phyloP scores from a whole-genome alignment of 192 early-diverging fungal species.

The Dissophora ornata region DNA sequence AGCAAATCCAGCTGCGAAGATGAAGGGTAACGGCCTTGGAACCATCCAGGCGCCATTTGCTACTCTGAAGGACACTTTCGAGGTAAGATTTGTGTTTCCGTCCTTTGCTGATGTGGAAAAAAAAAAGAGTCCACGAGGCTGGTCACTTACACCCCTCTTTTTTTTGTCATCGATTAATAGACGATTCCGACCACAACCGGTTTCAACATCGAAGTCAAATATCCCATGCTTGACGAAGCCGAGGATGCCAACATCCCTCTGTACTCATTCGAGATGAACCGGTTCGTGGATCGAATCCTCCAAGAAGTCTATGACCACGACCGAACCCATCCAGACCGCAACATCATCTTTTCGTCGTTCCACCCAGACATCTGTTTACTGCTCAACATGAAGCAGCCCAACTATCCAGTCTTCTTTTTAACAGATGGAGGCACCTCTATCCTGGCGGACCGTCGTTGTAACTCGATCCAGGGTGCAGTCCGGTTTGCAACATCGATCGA shows the following conservation, averaged over 20 bases:
- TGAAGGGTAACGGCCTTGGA: conserved; percentile 81
- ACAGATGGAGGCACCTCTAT: conserved; percentile 82
- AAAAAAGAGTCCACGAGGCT: too few species aligned
- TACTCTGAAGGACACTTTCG: conserved; percentile 83
- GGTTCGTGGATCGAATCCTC: conserved; percentile 88
- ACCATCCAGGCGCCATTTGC: conserved; percentile 91
- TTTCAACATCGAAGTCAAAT: conserved; percentile 97
- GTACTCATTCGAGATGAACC: conserved; percentile 81
- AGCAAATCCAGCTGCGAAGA: conserved; percentile 51
- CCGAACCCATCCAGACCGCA: conserved; percentile 60
- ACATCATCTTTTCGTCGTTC: conserved; percentile 93
- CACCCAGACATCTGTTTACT: conserved; percentile 89
- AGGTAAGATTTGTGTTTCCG: conserved; percentile 55
- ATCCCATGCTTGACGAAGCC: conserved; percentile 92
- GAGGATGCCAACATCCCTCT: conserved; percentile 75
- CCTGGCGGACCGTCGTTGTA: conserved; percentile 84
- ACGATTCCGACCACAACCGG: conserved; percentile 79
- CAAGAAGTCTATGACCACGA: conserved; percentile 76
- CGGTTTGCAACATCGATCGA: conserved; percentile 78
- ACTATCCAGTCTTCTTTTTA: conserved; percentile 92
- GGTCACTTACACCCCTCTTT: too few species aligned
- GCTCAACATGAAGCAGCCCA: conserved; percentile 87
- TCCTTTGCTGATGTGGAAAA: background rate
- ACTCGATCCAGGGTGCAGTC: conserved; percentile 83
- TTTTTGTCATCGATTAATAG: conserved; percentile 43